These are phyloP conservation scores for Penicilliopsis zonata DNA, from an alignment of 495 filamentous ascomycete species.

Conservation along the genomic window DNA sequence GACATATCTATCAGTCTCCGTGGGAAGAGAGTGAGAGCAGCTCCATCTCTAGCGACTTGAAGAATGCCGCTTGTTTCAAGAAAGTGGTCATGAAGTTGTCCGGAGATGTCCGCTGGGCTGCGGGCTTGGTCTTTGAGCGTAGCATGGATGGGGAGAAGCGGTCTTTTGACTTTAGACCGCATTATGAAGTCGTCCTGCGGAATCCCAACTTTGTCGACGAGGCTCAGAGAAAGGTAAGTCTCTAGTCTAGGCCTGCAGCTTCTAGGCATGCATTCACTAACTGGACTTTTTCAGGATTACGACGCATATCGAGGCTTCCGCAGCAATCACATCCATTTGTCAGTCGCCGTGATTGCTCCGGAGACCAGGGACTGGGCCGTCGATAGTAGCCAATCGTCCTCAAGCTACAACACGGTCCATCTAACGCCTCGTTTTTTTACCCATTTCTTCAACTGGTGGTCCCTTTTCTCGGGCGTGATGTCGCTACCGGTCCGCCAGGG, in stretches of 20 bases:
- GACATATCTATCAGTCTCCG: constrained; percentile 44
- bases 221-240: constrained; percentile 28
- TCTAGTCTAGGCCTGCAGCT: neutral
- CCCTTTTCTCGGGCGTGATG: constrained; percentile 87
- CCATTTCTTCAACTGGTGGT: constrained; percentile 98
- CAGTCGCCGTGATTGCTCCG: constrained; percentile 76
- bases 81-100: constrained; percentile 98
- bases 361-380: constrained; percentile 62
- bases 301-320: constrained; percentile 91
- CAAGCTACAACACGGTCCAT: constrained; percentile 91
- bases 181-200: constrained; percentile 83
- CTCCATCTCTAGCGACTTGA: constrained; percentile 50
- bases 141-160: constrained; percentile 52
- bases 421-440: constrained; percentile 92
- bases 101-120: constrained; percentile 81
- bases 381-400: constrained; percentile 56
- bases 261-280: neutral
- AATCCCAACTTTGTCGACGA: constrained; percentile 60
- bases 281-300: constrained; percentile 43
- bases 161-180: constrained; percentile 78
- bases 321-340: constrained; percentile 91
- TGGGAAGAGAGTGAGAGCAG: constrained; percentile 50
- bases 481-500: constrained; percentile 91
- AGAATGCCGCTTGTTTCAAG: constrained; percentile 73
- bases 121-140: constrained; percentile 85